Conservation (phyloP, 2,329 filamentous ascomycete species). For the Lecanicillium sp. region DNA sequence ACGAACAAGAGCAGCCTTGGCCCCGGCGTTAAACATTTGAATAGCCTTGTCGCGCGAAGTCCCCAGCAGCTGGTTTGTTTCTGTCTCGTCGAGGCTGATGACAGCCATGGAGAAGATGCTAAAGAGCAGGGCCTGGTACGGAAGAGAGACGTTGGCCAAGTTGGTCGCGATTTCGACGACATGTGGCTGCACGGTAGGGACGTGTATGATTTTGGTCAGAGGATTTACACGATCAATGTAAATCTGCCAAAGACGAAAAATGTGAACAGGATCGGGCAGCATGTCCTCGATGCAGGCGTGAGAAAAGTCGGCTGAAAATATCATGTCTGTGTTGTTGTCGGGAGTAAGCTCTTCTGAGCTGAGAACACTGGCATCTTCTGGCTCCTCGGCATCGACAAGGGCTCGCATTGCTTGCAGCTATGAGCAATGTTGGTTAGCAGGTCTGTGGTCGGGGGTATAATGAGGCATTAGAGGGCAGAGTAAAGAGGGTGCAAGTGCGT, state of each 20-base stretch:
- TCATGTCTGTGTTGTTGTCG: constrained; percentile 42
- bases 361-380: constrained; percentile 38
- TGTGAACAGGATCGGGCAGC: constrained; percentile 57
- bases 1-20: constrained; percentile 39
- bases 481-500: constrained; percentile 14
- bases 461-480: background rate
- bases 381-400: constrained; percentile 43
- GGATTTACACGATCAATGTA: constrained; percentile 70
- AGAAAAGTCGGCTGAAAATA: constrained; percentile 34
- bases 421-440: constrained; percentile 11
- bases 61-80: constrained; percentile 46
- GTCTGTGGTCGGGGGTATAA: background rate
- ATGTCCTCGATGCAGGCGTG: constrained; percentile 36
- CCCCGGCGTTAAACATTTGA: constrained; percentile 42
- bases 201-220: constrained; percentile 62
- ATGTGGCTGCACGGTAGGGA: constrained; percentile 58
- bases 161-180: constrained; percentile 55
- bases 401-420: constrained; percentile 51
- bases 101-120: constrained; percentile 57
- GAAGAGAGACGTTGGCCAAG: constrained; percentile 44
- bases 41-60: constrained; percentile 40
- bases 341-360: constrained; percentile 42
- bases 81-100: constrained; percentile 44
- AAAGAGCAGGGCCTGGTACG: constrained; percentile 54
- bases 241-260: constrained; percentile 66